Percentiles rank a stretch among this genome's conserved stretches.
Evolutionary conservation across 257 asterid species (phyloP).

Genomic region (Lycium ferocissimum): DNA sequence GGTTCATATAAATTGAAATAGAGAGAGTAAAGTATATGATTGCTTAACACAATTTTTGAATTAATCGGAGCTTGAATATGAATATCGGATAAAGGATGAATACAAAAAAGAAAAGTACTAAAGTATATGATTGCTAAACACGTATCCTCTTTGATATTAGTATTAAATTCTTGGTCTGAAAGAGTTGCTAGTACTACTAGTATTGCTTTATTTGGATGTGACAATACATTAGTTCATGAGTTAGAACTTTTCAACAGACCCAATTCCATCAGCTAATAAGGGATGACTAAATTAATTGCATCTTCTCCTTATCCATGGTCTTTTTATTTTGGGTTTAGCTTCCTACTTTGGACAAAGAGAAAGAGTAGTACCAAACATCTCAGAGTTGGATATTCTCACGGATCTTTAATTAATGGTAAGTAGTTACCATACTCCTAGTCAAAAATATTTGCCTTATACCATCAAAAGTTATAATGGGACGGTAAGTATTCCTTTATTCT

Average conservation of each 20-base stretch:
- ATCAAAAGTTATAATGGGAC: background rate
- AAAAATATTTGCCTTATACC: background rate
- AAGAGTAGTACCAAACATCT: background rate
- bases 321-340: background rate
- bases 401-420: background rate
- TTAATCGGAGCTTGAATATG: background rate
- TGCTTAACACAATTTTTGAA: background rate
- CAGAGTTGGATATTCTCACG: background rate
- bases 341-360: conserved; percentile 10
- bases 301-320: background rate
- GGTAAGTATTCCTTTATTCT: background rate
- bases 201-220: conserved; percentile 10
- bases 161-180: conserved; percentile 3
- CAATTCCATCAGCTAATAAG: background rate
- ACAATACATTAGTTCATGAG: background rate
- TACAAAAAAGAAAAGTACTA: no score
- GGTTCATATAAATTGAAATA: no score
- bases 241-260: background rate
- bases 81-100: background rate
- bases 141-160: background rate
- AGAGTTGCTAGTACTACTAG: conserved; percentile 16
- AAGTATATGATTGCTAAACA: background rate
- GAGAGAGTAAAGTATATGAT: no score
- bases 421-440: background rate
- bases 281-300: background rate